Base-by-base conservation (phyloP, 805 yeast species). In the Metschnikowia cubensis region DNA sequence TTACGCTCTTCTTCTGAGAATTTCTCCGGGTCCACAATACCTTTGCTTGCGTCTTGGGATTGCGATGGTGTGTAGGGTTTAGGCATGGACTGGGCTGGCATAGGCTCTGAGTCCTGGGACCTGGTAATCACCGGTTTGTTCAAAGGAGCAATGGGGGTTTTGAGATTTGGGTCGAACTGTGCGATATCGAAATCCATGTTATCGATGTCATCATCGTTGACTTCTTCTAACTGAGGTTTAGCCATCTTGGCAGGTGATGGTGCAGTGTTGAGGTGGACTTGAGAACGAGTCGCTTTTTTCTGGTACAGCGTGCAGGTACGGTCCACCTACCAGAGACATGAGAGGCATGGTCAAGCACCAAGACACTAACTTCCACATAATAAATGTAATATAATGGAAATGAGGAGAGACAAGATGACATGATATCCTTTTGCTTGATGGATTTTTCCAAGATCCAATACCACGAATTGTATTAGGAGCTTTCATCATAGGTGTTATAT, bases 181-280 rank as follows among this genome's bases (percentile, higher is more conserved):
- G 96, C 95, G 25, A 91, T 74, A 68, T 91, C 97, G 87, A 89
- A 85, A 60, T 92, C 97, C 83, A 89, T 75, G 71, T 90, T 84
- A 63, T 91, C 97, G 69, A 92, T 83, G 59, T 85, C 91, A 56
- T 88, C 95, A 61, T 82, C 87, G 64, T 85, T 90, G 50, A 87
- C 82, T 59, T 86, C 91, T 65, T 87, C 95, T 49, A 87, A 65
- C 33, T 71, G 74, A 11, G 95, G 94, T 84, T 82, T 83, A 4
- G 65, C 53, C 68, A 64, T 64, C 39, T 15, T 53, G 47, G 18
- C 29, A 17, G 14, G 37, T 32, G 15, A 6, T n/a, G 14, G 8
- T 18, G 21, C 5, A 32, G 18, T 14, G 25, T n/a, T 20, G 45
- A 32, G 37, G 8, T 33, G 36, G n/a, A 38, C 40, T 21, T 4